Percentiles rank a stretch among this genome's conserved stretches.
These are phyloP conservation scores for Solanum tacnaense DNA, from an alignment of 257 asterid species.

Conservation along the genomic window DNA sequence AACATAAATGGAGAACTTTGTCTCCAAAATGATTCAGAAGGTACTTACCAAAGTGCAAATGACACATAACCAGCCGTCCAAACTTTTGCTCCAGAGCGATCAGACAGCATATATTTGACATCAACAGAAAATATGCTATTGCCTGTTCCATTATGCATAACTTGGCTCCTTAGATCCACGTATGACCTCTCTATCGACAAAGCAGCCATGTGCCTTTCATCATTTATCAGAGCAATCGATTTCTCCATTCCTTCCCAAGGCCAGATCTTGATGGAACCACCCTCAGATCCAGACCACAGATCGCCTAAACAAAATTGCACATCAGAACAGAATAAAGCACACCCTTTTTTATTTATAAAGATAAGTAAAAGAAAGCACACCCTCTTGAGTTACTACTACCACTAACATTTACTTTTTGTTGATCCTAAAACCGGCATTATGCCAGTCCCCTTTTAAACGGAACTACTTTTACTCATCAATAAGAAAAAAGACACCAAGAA, in stretches of 20 bases:
- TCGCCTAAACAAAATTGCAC: conserved; percentile 56
- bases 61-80: conserved; percentile 80
- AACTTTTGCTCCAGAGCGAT: conserved; percentile 64
- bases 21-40: background rate
- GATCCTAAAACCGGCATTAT: background rate
- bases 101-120: conserved; percentile 62
- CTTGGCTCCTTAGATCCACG: conserved; percentile 72
- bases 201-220: conserved; percentile 87
- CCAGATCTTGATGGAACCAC: conserved; percentile 83
- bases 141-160: conserved; percentile 47
- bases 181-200: conserved; percentile 74
- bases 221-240: conserved; percentile 47
- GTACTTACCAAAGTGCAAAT: conserved; percentile 72
- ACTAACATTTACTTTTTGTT: background rate
- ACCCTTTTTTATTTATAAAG: background rate
- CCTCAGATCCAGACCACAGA: conserved; percentile 94
- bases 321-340: conserved; percentile 1
- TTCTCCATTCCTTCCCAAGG: conserved; percentile 96
- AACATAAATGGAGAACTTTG: background rate
- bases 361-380: background rate
- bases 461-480: background rate
- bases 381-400: background rate
- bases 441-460: background rate
- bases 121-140: conserved; percentile 67
- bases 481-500: background rate